These are phyloP conservation scores for Laguncularia racemosa DNA, from an alignment of 345 rosid genomes.

Conservation along the genomic window DNA sequence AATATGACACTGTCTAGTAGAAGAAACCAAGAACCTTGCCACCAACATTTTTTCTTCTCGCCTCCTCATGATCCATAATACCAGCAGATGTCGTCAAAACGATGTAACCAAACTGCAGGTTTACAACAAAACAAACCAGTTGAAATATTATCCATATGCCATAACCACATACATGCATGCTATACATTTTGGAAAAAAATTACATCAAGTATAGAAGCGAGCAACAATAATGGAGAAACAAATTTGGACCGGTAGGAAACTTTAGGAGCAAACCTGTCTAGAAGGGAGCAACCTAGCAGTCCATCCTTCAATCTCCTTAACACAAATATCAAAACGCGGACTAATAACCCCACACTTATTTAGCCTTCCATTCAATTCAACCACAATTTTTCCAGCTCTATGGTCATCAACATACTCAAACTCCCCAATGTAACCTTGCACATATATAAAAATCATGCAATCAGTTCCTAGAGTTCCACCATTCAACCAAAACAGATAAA, in stretches of 20 bases:
- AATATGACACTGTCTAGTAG: conserved; percentile 16
- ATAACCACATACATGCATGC: no score
- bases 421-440: conserved; percentile 38
- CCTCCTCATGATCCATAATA: conserved; percentile 51
- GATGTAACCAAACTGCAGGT: conserved; percentile 39
- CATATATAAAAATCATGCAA: neutral
- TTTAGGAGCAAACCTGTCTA: conserved; percentile 29
- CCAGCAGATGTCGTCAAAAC: conserved; percentile 48
- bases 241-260: neutral
- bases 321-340: conserved; percentile 43
- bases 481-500: neutral
- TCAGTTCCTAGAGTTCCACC: neutral
- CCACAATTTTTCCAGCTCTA: conserved; percentile 42
- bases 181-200: no score
- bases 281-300: conserved; percentile 48
- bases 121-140: neutral
- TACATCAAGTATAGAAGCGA: no score
- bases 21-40: conserved; percentile 50
- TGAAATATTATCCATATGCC: no score
- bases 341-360: conserved; percentile 51
- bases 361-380: conserved; percentile 40
- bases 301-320: conserved; percentile 47
- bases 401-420: conserved; percentile 48
- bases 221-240: no score
- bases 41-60: conserved; percentile 45